Evolutionary conservation across 1,139 yeast genomes (phyloP).

Genomic region (Kodamaea fungicola): DNA sequence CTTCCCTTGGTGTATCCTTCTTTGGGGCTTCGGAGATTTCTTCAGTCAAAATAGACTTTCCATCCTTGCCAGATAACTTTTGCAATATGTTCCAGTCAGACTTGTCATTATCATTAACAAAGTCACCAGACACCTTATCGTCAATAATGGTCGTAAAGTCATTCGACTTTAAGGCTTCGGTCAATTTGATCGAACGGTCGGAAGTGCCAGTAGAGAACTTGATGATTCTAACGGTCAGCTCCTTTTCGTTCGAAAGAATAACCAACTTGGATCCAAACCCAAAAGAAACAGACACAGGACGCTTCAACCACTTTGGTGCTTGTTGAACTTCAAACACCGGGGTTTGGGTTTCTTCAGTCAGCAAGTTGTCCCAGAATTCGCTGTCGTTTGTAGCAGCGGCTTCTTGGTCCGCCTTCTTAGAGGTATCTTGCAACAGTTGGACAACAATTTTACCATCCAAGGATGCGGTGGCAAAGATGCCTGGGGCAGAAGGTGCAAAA

Average conservation of each 20-base stretch:
- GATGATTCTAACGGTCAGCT: slow-evolving; percentile 12
- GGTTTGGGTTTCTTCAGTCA: slow-evolving; percentile 72
- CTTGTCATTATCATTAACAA: slow-evolving; percentile 43
- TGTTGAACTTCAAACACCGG: slow-evolving; percentile 65
- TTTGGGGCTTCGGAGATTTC: slow-evolving; percentile 16
- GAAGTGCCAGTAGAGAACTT: slow-evolving; percentile 35
- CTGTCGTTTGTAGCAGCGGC: slow-evolving; percentile 56
- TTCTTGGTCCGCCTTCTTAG: slow-evolving; percentile 39
- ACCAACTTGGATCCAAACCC: slow-evolving; percentile 94
- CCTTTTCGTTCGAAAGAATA: slow-evolving; percentile 30
- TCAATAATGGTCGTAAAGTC: slow-evolving; percentile 56
- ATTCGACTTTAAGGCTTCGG: slow-evolving; percentile 55
- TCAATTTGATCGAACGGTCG: slow-evolving; percentile 46
- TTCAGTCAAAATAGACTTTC: slow-evolving; percentile 32
- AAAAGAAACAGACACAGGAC: slow-evolving; percentile 75
- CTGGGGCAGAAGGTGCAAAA: slow-evolving; percentile 88
- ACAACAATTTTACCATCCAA: slow-evolving; percentile 83
- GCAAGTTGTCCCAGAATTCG: slow-evolving; percentile 76
- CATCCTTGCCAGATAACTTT: slow-evolving; percentile 52
- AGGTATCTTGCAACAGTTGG: slow-evolving; percentile 83
- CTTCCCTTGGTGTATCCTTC: slow-evolving; percentile 19
- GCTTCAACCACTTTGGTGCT: slow-evolving; percentile 86
- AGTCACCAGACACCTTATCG: slow-evolving; percentile 41
- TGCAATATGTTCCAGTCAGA: slow-evolving; percentile 78
- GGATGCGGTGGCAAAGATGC: slow-evolving; percentile 88